Conservation (phyloP, 371 early-diverging fungal species). For the Umbelopsis sp. region DNA sequence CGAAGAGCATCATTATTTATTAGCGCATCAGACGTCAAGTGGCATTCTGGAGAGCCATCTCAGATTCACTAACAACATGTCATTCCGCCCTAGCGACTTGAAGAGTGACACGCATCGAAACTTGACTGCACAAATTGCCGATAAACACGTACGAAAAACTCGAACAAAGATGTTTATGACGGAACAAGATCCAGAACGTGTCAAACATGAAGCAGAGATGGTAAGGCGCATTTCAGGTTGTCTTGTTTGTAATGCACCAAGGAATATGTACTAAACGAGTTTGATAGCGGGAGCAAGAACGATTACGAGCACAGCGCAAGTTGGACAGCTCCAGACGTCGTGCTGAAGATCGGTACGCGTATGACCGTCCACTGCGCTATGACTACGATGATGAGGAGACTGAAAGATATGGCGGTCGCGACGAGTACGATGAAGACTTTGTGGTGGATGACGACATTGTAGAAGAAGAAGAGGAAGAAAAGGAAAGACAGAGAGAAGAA, state of each 20-base stretch:
- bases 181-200: conserved; percentile 59
- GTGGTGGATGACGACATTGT: conserved; percentile 45
- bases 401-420: conserved; percentile 28
- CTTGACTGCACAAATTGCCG: conserved; percentile 68
- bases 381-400: conserved; percentile 32
- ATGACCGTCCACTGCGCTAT: conserved; percentile 22
- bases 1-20: conserved; percentile 69
- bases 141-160: conserved; percentile 62
- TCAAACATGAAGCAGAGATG: conserved; percentile 43
- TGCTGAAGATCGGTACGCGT: conserved; percentile 34
- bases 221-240: not conserved
- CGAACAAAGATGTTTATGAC: conserved; percentile 72
- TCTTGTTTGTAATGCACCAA: not conserved
- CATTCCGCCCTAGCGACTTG: conserved; percentile 69
- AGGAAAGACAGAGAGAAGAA: conserved; percentile 37
- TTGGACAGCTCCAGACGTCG: conserved; percentile 45
- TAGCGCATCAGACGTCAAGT: conserved; percentile 65
- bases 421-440: conserved; percentile 49
- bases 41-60: conserved; percentile 71
- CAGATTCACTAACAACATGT: conserved; percentile 67
- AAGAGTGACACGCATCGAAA: conserved; percentile 67
- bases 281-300: conserved; percentile 39
- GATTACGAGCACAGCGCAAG: conserved; percentile 49
- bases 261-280: not conserved
- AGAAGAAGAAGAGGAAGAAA: conserved; percentile 39